Base-by-base conservation (phyloP, 768 basidiomycete genomes). In the Rhodotorula sphaerocarpa region DNA sequence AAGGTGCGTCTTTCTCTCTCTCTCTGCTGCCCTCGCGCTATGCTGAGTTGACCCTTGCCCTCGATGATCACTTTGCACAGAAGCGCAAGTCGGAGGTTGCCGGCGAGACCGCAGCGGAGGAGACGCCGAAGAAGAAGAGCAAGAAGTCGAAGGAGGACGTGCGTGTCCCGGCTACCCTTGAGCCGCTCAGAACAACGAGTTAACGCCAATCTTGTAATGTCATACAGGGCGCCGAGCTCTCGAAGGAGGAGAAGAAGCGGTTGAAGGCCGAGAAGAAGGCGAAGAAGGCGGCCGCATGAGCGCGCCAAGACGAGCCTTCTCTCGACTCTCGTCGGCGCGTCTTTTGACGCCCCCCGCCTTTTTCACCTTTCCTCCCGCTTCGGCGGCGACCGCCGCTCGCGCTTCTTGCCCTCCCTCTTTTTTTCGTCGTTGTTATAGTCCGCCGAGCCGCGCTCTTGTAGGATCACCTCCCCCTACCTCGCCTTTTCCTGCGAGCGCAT, bases 211-310 rank as follows among this genome's bases (percentile, higher is more conserved):
- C 20, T 44, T 41, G 21, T 23, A 9, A 27, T 20, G 11, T 15
- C 1, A 16, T 44, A 2, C 33, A 61, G 50, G 48, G 33, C 23
- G 50, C 55, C 28, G 50, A 56, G 43, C 59, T 57, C 48, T 46
- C 43, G 15, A 60, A 59, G 48, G 58, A 65, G 63, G 52, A 64
- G 57, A 63, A 58, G 66, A 60, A 64, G 55, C 54, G 50, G 5
- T 42, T 31, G 5, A 67, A 67, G 61, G 66, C 31, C 20, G 55
- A 50, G 3, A 62, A 62, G 53, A 44, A 43, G 44, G 52, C 62
- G 0, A 42, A 50, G 1, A 30, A 47, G 48, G 36, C 30, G 36
- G 9, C 36, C 16, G 36, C 36, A 39, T 39, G 16, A 16, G 16
- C 36, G 36, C 36, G 56, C 61, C n/a, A n/a, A n/a, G n/a, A 36